Evolutionary conservation across 2,329 filamentous ascomycete genomes (phyloP).

Genomic region (Monilinia laxa): DNA sequence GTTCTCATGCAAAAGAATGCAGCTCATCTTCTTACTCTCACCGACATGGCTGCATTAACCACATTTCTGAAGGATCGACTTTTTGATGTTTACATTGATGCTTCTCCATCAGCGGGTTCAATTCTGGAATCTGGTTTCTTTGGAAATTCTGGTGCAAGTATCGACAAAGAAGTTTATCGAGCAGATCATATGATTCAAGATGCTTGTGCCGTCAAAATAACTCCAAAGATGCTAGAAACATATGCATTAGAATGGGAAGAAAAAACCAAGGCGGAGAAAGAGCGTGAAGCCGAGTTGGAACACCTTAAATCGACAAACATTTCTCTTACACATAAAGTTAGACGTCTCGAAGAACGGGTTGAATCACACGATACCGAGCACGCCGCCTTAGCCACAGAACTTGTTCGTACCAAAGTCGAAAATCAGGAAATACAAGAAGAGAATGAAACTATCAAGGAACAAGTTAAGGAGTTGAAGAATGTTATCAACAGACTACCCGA

Average conservation of each 20-base stretch:
- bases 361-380: slow-evolving; percentile 90
- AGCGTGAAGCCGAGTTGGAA: slow-evolving; percentile 79
- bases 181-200: slow-evolving; percentile 92
- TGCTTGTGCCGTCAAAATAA: slow-evolving; percentile 83
- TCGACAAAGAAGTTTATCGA: slow-evolving; percentile 93
- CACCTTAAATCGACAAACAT: slow-evolving; percentile 65
- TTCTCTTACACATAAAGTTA: slow-evolving; percentile 71
- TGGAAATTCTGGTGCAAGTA: slow-evolving; percentile 80
- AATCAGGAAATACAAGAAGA: slow-evolving; percentile 87
- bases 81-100: slow-evolving; percentile 97
- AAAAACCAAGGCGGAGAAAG: slow-evolving; percentile 76
- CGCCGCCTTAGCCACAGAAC: slow-evolving; percentile 82
- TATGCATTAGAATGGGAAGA: slow-evolving; percentile 93
- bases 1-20: slow-evolving; percentile 96
- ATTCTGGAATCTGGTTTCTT: slow-evolving; percentile 97
- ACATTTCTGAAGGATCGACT: slow-evolving; percentile 89
- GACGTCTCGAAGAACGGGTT: slow-evolving; percentile 80
- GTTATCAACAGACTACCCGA: slow-evolving; percentile 88
- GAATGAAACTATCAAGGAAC: slow-evolving; percentile 82
- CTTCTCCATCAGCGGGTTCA: slow-evolving; percentile 85
- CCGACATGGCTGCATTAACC: slow-evolving; percentile 87
- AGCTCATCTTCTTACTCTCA: slow-evolving; percentile 72
- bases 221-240: slow-evolving; percentile 73
- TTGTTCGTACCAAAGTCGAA: slow-evolving; percentile 89
- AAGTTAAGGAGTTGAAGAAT: slow-evolving; percentile 79